Evolutionary conservation across 805 yeast species (phyloP).

Genomic region (Pichia nanzhaoensis): DNA sequence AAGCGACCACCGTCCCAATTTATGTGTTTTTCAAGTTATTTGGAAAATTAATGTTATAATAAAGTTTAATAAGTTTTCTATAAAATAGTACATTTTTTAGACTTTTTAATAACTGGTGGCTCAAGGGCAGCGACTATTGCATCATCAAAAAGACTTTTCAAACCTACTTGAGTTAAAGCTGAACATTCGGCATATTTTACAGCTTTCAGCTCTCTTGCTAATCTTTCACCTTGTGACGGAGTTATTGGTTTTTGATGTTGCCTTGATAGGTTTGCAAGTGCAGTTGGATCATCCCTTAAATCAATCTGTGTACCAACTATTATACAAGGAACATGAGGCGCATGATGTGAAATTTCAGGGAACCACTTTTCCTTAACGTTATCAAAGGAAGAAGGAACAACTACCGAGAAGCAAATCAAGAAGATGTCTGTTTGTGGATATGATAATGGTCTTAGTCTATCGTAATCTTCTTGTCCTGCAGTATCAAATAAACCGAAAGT

Average conservation of each 20-base stretch:
- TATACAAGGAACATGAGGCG: slow-evolving; percentile 94
- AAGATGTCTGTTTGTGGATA: slow-evolving; percentile 98
- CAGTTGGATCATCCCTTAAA: slow-evolving; percentile 87
- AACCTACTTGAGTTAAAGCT: slow-evolving; percentile 93
- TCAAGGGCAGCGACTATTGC: slow-evolving; percentile 97
- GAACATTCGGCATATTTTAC: slow-evolving; percentile 97
- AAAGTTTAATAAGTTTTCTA: slow-evolving; percentile 26
- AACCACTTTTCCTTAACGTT: slow-evolving; percentile 98
- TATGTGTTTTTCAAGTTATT: not conserved
- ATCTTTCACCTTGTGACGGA: slow-evolving; percentile 81
- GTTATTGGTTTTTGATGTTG: slow-evolving; percentile 85
- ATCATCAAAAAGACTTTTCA: slow-evolving; percentile 96
- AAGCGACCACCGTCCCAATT: slow-evolving; percentile 3
- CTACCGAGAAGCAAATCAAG: slow-evolving; percentile 91
- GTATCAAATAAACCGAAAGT: slow-evolving; percentile 97
- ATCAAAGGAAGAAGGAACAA: slow-evolving; percentile 95
- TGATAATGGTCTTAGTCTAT: slow-evolving; percentile 90
- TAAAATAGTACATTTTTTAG: slow-evolving; percentile 81
- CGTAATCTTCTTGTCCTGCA: slow-evolving; percentile 99
- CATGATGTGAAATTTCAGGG: slow-evolving; percentile 93
- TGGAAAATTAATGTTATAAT: not conserved
- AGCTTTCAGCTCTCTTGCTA: slow-evolving; percentile 91
- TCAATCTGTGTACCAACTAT: slow-evolving; percentile 97
- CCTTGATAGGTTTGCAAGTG: slow-evolving; percentile 81
- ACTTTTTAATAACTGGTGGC: slow-evolving; percentile 82